Percentiles rank a stretch among this genome's conserved stretches.
Conservation (phyloP, 2,329 filamentous ascomycete genomes). For the Fusarium concolor region DNA sequence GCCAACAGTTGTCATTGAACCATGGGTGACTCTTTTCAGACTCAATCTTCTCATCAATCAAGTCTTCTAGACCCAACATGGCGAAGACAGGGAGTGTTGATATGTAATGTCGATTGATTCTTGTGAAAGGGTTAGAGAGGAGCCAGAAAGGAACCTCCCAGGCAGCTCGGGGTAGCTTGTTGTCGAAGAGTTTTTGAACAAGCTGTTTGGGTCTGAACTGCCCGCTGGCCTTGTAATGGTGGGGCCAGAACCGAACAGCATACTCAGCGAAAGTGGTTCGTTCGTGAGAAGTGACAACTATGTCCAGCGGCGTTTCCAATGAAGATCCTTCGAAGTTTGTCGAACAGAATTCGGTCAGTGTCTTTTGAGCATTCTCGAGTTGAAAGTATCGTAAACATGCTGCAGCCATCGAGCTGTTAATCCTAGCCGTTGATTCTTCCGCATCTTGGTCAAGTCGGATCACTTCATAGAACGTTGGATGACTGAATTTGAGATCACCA, state of each 20-base stretch:
- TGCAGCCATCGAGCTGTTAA: neutral
- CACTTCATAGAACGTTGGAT: neutral
- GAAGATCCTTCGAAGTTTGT: neutral
- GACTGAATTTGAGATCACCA: neutral
- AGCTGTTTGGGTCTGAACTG: neutral
- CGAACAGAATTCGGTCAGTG: neutral
- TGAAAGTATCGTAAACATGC: neutral
- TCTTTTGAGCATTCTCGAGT: neutral
- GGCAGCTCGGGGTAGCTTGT: neutral
- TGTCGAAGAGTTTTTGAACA: neutral
- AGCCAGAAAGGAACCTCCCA: conserved; percentile 3
- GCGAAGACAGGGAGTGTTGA: neutral
- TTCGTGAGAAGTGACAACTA: neutral
- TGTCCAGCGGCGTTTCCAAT: neutral
- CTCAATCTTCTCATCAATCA: neutral
- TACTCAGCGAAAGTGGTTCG: neutral
- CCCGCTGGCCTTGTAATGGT: neutral
- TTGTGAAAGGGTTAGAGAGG: neutral
- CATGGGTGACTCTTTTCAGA: neutral
- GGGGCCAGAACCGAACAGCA: neutral
- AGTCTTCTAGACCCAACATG: neutral
- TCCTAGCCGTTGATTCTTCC: neutral
- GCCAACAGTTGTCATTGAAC: neutral
- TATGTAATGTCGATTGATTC: neutral
- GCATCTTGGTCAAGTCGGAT: fast-evolving